Base-by-base conservation (phyloP, 352 stramenopile species). In the Globisporangium orthogonon region DNA sequence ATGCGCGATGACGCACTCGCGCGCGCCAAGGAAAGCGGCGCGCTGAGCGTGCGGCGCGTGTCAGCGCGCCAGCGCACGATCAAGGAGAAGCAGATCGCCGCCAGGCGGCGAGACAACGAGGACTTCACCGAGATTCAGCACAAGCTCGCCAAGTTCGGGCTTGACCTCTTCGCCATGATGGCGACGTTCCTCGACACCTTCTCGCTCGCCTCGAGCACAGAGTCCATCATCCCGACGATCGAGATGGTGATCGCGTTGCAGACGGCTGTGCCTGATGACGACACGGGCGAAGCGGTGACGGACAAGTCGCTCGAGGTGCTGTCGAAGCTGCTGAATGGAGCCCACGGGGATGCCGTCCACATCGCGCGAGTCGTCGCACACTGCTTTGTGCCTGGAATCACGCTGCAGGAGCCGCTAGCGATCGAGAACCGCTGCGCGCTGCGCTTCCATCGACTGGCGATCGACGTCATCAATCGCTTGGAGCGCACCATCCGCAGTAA, bases 191-290 rank as follows among this genome's bases (percentile, higher is more conserved):
- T 93, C 46, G 49, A 61, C 15, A 74, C 67, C 28, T 86, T 86
- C 30, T 83, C 83, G 7, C 62, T 93, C 9, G 77, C 81, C 6
- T 67, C 73, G 1, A 89, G 77, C 49, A 73, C 74, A 13, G 83
- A 93, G 52, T 93, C 81, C 1, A 80, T 93, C 54, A 65, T 89
- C 11, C 74, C 83, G 5, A 91, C 78, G 4, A 78, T 93, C 55
- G 83, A 91, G 28, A 83, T 64, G 37, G 67, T 69, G 7, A 73
- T 91, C 46, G 67, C 74, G 44, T 52, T 93, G 17, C 83, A 93
- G 56, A 83, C 74, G n/a, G 64, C 66, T 0, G 39, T 68, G 0
- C 63, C 74, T 9, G 74, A 83, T 30, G 71, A 83, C 31, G 62
- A 29, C 23, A 77, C 66, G 0, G 73, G 78, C 31, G 56, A 64